Percentiles rank a stretch among this genome's conserved stretches.
These are phyloP conservation scores for Phialemoniopsis sp. DNA, from an alignment of 2,329 filamentous ascomycete species.

Conservation along the genomic window DNA sequence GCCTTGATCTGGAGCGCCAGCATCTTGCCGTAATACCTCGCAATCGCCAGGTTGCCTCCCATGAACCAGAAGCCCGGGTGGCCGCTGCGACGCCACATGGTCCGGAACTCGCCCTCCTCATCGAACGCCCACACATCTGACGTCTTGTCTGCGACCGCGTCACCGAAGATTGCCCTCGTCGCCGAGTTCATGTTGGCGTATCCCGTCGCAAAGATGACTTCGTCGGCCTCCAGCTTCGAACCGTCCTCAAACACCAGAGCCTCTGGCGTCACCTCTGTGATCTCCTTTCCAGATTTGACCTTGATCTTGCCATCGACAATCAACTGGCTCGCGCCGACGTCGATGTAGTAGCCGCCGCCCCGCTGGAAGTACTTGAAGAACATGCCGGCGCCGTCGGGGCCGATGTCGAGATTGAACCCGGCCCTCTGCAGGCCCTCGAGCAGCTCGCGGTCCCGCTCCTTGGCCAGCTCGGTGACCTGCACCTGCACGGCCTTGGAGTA, in stretches of 20 bases:
- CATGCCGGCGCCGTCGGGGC: slow-evolving; percentile 49
- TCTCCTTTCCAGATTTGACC: slow-evolving; percentile 44
- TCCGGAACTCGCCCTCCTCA: slow-evolving; percentile 48
- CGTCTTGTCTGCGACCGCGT: slow-evolving; percentile 53
- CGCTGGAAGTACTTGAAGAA: slow-evolving; percentile 57
- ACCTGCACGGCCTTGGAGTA: slow-evolving; percentile 47
- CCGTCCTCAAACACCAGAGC: slow-evolving; percentile 44
- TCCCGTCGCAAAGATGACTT: slow-evolving; percentile 53
- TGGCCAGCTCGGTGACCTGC: slow-evolving; percentile 31
- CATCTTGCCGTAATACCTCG: slow-evolving; percentile 53
- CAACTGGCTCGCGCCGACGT: slow-evolving; percentile 48
- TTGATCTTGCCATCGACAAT: slow-evolving; percentile 54
- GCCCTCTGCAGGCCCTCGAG: slow-evolving; percentile 47
- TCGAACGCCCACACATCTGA: slow-evolving; percentile 60
- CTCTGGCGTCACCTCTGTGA: slow-evolving; percentile 36
- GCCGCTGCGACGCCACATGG: slow-evolving; percentile 55
- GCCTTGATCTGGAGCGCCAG: slow-evolving; percentile 50
- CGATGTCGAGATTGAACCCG: slow-evolving; percentile 55
- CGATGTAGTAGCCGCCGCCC: slow-evolving; percentile 58
- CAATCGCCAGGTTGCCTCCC: slow-evolving; percentile 59
- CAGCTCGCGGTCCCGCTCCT: slow-evolving; percentile 25
- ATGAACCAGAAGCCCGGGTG: slow-evolving; percentile 64
- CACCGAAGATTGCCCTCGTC: slow-evolving; percentile 56
- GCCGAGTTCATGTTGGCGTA: slow-evolving; percentile 64
- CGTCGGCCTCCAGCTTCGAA: slow-evolving; percentile 44